phyloP scores from a whole-genome alignment of 164 flowering plant genomes.

The Vitis amurensis region DNA sequence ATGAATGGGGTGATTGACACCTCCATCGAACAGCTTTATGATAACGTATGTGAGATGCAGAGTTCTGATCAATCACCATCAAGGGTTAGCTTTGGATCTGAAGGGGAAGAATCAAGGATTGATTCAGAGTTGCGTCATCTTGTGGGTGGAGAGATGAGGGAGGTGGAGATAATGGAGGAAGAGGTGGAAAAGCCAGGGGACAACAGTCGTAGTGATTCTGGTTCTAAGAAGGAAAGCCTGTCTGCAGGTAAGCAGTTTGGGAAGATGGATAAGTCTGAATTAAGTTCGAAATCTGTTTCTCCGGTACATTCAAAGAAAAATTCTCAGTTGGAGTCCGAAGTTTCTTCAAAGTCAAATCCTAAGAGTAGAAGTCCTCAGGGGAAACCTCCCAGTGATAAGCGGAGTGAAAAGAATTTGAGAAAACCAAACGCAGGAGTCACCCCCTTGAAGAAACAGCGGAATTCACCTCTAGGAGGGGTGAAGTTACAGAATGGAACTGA shows the following conservation, averaged over 20 bases:
- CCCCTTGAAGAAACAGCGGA: slow-evolving; percentile 44
- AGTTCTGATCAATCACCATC: slow-evolving; percentile 85
- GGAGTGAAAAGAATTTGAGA: slow-evolving; percentile 28
- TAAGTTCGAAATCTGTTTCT: slow-evolving; percentile 38
- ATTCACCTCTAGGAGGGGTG: slow-evolving; percentile 27
- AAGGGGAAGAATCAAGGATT: slow-evolving; percentile 81
- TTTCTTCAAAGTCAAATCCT: slow-evolving; percentile 41
- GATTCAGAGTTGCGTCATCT: slow-evolving; percentile 86
- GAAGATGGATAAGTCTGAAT: slow-evolving; percentile 30
- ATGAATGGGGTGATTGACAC: slow-evolving; percentile 50
- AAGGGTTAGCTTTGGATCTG: slow-evolving; percentile 69
- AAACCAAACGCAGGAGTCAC: slow-evolving; percentile 32
- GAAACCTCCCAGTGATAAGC: slow-evolving; percentile 51
- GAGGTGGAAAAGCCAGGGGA: slow-evolving; percentile 35
- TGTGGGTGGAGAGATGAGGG: slow-evolving; percentile 78
- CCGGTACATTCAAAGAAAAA: slow-evolving; percentile 37
- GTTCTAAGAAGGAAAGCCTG: slow-evolving; percentile 44
- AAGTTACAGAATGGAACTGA: slow-evolving; percentile 44
- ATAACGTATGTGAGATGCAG: slow-evolving; percentile 86
- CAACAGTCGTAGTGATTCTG: slow-evolving; percentile 35
- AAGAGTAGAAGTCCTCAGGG: slow-evolving; percentile 40
- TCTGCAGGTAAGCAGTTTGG: slow-evolving; percentile 29
- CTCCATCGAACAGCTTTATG: slow-evolving; percentile 74
- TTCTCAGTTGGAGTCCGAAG: slow-evolving; percentile 40
- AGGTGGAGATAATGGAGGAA: slow-evolving; percentile 61